These are phyloP conservation scores for Alternaria consortialis DNA, from an alignment of 2,329 filamentous ascomycete genomes.

Conservation along the genomic window DNA sequence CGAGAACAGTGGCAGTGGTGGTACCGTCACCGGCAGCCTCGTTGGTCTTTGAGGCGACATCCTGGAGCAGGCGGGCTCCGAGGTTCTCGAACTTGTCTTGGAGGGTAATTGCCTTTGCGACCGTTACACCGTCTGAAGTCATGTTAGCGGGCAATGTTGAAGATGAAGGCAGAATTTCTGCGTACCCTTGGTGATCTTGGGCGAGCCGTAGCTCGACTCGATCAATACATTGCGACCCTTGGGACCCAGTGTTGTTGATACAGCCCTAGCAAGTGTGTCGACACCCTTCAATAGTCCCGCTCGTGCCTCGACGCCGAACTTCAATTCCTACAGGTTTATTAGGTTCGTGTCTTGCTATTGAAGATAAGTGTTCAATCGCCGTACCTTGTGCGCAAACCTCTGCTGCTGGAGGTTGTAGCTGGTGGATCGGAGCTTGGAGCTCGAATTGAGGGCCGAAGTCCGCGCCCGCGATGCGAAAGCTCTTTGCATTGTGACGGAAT, in stretches of 20 bases:
- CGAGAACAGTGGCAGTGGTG: constrained; percentile 96
- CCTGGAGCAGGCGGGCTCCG: constrained; percentile 93
- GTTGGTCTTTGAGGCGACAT: constrained; percentile 99
- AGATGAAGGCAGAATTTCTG: neutral
- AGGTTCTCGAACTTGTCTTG: constrained; percentile 99
- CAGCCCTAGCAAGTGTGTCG: constrained; percentile 94
- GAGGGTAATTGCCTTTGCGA: constrained; percentile 81
- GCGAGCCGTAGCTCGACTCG: constrained; percentile 97
- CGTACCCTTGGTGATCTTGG: constrained; percentile 98
- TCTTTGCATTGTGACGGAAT: constrained; percentile 82
- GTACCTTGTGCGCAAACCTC: constrained; percentile 96
- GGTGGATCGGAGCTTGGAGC: constrained; percentile 59
- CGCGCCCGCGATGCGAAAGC: constrained; percentile 83
- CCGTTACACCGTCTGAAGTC: constrained; percentile 60
- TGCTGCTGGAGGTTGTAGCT: constrained; percentile 83
- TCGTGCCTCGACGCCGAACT: constrained; percentile 95
- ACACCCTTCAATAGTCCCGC: constrained; percentile 91
- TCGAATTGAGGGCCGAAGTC: constrained; percentile 79
- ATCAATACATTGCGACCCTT: constrained; percentile 99
- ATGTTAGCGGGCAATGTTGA: constrained; percentile 24
- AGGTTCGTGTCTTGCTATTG: constrained; percentile 1
- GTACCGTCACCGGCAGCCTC: constrained; percentile 98
- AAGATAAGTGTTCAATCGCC: constrained; percentile 27
- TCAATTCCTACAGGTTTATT: constrained; percentile 75
- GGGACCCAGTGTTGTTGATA: constrained; percentile 93